A percentile compares a stretch with the other conserved stretches of the same genome.
phyloP scores from a whole-genome alignment of 1,284 basidiomycete genomes.

The Abortiporus biennis region DNA sequence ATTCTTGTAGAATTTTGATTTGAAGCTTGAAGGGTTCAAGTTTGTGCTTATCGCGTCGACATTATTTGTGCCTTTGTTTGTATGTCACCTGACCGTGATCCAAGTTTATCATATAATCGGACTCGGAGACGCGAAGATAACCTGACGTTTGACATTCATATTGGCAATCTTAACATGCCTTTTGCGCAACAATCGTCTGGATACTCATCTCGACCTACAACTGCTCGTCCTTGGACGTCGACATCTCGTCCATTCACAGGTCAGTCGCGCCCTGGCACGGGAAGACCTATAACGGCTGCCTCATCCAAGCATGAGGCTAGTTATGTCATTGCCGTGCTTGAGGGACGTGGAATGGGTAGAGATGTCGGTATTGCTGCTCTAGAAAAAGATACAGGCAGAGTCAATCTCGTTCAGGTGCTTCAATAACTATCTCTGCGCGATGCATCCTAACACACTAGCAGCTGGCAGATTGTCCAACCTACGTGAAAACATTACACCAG shows the following conservation, averaged over 20 bases:
- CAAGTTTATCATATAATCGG: too few relatives aligned
- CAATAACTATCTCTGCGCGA: constrained; percentile 1
- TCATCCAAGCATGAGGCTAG: constrained; percentile 53
- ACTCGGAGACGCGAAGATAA: neutral
- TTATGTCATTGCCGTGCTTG: constrained; percentile 62
- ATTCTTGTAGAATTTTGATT: too few relatives aligned
- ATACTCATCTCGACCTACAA: constrained; percentile 1
- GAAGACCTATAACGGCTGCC: constrained; percentile 54
- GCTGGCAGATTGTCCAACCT: constrained; percentile 80
- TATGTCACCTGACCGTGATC: too few relatives aligned
- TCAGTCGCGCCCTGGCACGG: constrained; percentile 25
- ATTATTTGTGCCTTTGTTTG: too few relatives aligned
- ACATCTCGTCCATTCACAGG: constrained; percentile 21
- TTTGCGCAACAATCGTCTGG: neutral
- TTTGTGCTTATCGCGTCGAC: too few relatives aligned
- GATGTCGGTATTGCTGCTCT: constrained; percentile 85
- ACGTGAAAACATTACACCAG: constrained; percentile 84
- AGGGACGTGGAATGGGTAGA: constrained; percentile 68
- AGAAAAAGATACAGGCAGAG: constrained; percentile 75
- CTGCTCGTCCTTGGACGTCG: constrained; percentile 10
- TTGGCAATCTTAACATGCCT: neutral
- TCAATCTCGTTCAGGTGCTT: constrained; percentile 63
- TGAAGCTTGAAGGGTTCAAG: too few relatives aligned
- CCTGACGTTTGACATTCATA: neutral
- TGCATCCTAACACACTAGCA: constrained; percentile 25